A percentile compares a stretch with the other conserved stretches of the same genome.
Conservation (phyloP, 2,329 filamentous ascomycete species). For the Orbilia blumenaviensis region DNA sequence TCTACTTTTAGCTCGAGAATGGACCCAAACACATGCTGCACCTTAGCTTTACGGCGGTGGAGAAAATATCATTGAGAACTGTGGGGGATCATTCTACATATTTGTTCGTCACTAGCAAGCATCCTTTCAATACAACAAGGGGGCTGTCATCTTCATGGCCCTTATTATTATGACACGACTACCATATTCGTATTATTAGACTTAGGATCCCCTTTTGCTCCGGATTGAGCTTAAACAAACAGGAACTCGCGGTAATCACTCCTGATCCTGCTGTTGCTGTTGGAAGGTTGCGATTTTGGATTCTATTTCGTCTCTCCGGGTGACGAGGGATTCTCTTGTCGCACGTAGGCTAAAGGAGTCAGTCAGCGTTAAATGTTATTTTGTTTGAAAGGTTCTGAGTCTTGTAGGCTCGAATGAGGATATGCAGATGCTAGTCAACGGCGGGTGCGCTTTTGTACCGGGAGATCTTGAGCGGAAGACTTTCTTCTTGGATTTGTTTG, state of each 20-base stretch:
- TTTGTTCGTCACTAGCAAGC: slow-evolving; percentile 12
- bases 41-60: slow-evolving; percentile 60
- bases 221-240: no score
- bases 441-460: not conserved
- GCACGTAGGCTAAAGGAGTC: not conserved
- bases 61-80: slow-evolving; percentile 38
- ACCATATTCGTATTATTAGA: no score
- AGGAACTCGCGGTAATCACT: not conserved
- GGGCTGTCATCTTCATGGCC: not conserved
- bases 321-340: slow-evolving; percentile 26
- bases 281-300: slow-evolving; percentile 27
- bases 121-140: not conserved
- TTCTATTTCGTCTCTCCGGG: slow-evolving; percentile 31
- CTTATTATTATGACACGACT: not conserved
- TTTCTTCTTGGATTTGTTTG: slow-evolving; percentile 6
- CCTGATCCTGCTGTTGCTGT: not conserved
- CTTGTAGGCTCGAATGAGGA: no score
- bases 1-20: slow-evolving; percentile 66
- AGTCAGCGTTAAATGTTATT: not conserved
- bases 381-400: no score
- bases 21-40: slow-evolving; percentile 84
- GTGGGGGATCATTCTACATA: not conserved
- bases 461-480: not conserved
- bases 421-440: no score
- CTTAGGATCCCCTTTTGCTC: no score